Evolutionary conservation across 139 green algal genomes (phyloP).

Genomic region (Diplosphaera chodatii): DNA sequence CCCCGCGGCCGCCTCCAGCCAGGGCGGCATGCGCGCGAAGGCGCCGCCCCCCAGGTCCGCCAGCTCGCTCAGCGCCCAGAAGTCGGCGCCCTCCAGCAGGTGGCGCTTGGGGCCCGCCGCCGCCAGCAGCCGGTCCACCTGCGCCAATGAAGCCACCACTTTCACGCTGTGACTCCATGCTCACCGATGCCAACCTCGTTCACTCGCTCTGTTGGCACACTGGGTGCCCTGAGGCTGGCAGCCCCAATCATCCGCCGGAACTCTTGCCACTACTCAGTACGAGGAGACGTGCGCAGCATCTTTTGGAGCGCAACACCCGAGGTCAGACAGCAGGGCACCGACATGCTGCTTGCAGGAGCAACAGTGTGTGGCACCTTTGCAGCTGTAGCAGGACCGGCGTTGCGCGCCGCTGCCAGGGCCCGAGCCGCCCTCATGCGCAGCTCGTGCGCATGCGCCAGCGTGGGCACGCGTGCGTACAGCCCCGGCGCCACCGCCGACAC

Average conservation of each 20-base stretch:
- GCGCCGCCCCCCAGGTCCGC: conserved; percentile 14
- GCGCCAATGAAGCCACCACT: not conserved
- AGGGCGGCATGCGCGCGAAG: conserved; percentile 7
- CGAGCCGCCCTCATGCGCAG: conserved; percentile 2
- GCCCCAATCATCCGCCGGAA: too few species aligned
- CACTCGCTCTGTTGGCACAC: too few species aligned
- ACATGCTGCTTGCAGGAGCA: too few species aligned
- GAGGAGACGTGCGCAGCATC: too few species aligned
- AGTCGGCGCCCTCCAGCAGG: conserved; percentile 15
- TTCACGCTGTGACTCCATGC: too few species aligned
- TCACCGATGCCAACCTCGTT: too few species aligned
- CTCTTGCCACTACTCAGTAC: too few species aligned
- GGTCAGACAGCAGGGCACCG: too few species aligned
- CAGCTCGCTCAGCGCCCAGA: conserved; percentile 19
- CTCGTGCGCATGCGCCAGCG: conserved; percentile 14
- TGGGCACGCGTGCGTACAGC: conserved; percentile 28
- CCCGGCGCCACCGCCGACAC: conserved; percentile 42
- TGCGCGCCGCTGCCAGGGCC: conserved; percentile 1
- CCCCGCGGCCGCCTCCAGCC: conserved; percentile 1
- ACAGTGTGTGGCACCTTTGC: not conserved
- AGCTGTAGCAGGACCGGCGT: not conserved
- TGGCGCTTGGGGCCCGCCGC: conserved; percentile 11
- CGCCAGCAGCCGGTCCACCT: conserved; percentile 10
- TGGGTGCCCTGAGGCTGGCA: too few species aligned
- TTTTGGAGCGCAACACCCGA: too few species aligned